Evolutionary conservation across 2,329 filamentous ascomycete genomes (phyloP), one percentile per base, ranked within the genome.

Genomic region (Cyclaneusma minus): DNA sequence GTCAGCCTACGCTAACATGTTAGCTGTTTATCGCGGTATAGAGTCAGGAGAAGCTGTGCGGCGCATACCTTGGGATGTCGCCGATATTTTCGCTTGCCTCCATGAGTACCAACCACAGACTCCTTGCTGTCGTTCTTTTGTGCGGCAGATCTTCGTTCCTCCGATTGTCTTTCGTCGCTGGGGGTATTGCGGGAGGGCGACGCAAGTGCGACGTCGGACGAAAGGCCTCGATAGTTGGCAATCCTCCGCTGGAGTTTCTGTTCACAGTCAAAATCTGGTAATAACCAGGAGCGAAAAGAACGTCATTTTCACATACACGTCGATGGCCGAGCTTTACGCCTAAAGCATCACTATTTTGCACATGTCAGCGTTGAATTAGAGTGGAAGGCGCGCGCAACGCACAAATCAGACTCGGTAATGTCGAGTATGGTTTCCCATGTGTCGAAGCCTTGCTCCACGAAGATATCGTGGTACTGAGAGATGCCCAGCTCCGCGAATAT

Each of bases 191-290:
- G 37, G 37, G 49, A 39, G 38, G 48, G 37, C 22, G 36, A 43
- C 12, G 36, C 38, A 27, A 48, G 32, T 23, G 49, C 29, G 29
- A 43, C 33, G 19, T 64, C 61, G 4, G 67, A 60, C 10, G 64
- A 60, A 29, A 75, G 50, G 12, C 77, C 74, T 45, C 77, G 62
- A 12, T 68, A 70, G 40, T 82, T 78, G 33, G 78, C 78, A 43
- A 89, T 87, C 26, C 76, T 75, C 34, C 80, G 62, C 54, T 89
- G 81, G n/a, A 89, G 60, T 63, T 82, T 83, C 76, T 83, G 37
- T 22, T 19, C 16, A 22, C 14, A 31, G 27, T 13, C 16, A 18
- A 27, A 25, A n/a, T n/a, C n/a, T n/a, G n/a, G n/a, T 20, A 7
- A n/a, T 20, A 20, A n/a, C 7, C 18, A n/a, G 18, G 18, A 20